These are phyloP conservation scores for Pichia rugopelliculosa DNA, from an alignment of 805 yeast genomes.

Conservation along the genomic window DNA sequence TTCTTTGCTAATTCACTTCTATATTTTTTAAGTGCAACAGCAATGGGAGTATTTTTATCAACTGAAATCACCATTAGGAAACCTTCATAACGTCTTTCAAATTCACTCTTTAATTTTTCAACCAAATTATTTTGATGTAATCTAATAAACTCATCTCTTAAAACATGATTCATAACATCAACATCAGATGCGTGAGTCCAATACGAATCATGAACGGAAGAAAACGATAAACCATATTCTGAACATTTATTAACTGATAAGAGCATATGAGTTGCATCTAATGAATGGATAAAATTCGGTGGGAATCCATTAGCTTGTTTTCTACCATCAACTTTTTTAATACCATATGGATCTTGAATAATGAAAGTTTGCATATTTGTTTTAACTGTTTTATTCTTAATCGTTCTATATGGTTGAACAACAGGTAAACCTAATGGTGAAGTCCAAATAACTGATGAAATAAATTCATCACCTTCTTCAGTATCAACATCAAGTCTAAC, in stretches of 20 bases:
- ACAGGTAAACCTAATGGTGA: slow-evolving; percentile 93
- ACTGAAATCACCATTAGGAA: slow-evolving; percentile 56
- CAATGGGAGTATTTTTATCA: slow-evolving; percentile 45
- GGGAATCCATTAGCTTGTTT: slow-evolving; percentile 93
- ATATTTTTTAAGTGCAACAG: slow-evolving; percentile 39
- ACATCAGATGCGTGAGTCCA: slow-evolving; percentile 96
- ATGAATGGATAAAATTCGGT: slow-evolving; percentile 89
- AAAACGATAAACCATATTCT: slow-evolving; percentile 59
- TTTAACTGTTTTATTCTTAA: slow-evolving; percentile 54
- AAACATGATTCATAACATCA: slow-evolving; percentile 54
- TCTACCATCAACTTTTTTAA: slow-evolving; percentile 75
- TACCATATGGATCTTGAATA: slow-evolving; percentile 80
- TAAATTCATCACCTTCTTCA: slow-evolving; percentile 49
- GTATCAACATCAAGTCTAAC: slow-evolving; percentile 59
- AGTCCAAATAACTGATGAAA: slow-evolving; percentile 95
- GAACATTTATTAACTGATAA: slow-evolving; percentile 78
- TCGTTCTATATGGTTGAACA: slow-evolving; percentile 89
- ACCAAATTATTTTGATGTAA: slow-evolving; percentile 72
- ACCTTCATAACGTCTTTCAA: slow-evolving; percentile 69
- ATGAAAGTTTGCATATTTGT: slow-evolving; percentile 85
- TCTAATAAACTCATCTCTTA: slow-evolving; percentile 73
- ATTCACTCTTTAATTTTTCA: slow-evolving; percentile 64
- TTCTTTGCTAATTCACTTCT: slow-evolving; percentile 42
- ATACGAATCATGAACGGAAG: slow-evolving; percentile 95
- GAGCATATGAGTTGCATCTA: slow-evolving; percentile 96